Base-by-base conservation (phyloP, 202 grass and related monocot genomes). In the Musa balbisiana region DNA sequence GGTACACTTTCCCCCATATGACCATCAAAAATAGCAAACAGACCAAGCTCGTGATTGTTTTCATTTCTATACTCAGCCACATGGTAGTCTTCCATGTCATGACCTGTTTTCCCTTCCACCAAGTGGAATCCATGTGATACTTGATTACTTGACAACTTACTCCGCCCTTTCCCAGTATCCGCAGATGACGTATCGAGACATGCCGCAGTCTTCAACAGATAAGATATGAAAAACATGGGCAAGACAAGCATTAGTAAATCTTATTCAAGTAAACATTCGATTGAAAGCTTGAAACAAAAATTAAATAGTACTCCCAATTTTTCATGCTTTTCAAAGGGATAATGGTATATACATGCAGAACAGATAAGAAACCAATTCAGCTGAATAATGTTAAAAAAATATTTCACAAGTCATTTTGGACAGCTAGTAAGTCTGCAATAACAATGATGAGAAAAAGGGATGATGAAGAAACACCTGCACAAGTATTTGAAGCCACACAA, bases 81-180 rank as follows among this genome's bases (percentile, higher is more conserved):
- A 85, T 90, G 96, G 65, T 99, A 99, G 75, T 99, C 96, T 83
- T 99, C 96, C 96, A 99, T 99, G 73, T 99, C 85, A 92, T 99
- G 96, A 10, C 91, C 96, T 80, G 96, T 88, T 83, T 99, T 99
- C 16, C 96, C 96, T 80, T 99, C 91, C 11, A 99, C 96, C 84
- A 99, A 81, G 80, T 99, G 89, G 71, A 99, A 99, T 52, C 96
- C 96, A 82, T 99, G 91, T 9, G 89, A 82, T 19, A 99, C 52
- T 88, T 87, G 92, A 83, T 90, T 99, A 86, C 78, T 83, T 51
- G 96, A 99, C 64, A 84, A 76, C 79, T 95, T 99, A 85, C 96
- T 99, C 67, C 91, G 82, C 27, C 96, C 96, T 80, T 99, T 99
- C 25, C 96, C 96, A 17, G 88, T 88, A 60, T 95, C 91, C 54